Conservation (phyloP, 768 basidiomycete species). For the Saitozyma podzolica region DNA sequence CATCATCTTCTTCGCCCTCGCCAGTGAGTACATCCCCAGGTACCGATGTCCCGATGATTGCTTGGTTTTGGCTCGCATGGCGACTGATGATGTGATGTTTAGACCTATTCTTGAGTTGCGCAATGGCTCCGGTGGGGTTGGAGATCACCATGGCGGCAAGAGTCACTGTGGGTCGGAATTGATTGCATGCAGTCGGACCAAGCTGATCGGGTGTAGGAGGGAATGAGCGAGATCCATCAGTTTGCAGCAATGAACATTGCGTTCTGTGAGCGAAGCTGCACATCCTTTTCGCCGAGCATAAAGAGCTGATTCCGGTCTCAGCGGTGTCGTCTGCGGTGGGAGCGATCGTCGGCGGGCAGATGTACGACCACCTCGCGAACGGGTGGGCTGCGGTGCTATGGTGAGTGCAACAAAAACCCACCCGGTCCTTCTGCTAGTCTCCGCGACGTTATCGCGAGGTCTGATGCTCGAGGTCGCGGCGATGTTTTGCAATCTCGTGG, state of each 20-base stretch:
- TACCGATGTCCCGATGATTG: no score
- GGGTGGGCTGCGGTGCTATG: slow-evolving; percentile 37
- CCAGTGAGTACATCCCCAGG: slow-evolving; percentile 16
- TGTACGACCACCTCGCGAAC: slow-evolving; percentile 30
- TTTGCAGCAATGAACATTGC: slow-evolving; percentile 42
- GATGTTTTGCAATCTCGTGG: no score
- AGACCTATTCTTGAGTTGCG: slow-evolving; percentile 23
- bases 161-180: slow-evolving; percentile 13
- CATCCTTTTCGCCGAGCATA: neutral
- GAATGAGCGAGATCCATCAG: slow-evolving; percentile 43
- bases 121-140: slow-evolving; percentile 28
- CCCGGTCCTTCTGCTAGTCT: no score
- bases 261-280: slow-evolving; percentile 15
- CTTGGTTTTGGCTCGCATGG: neutral
- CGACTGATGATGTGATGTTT: neutral
- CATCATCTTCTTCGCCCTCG: slow-evolving; percentile 33
- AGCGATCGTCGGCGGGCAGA: slow-evolving; percentile 35
- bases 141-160: slow-evolving; percentile 31
- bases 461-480: no score
- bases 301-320: slow-evolving; percentile 4
- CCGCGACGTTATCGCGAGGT: neutral
- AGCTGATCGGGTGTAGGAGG: slow-evolving; percentile 12
- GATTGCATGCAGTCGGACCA: neutral
- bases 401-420: slow-evolving; percentile 14
- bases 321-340: slow-evolving; percentile 26